Base-by-base conservation (phyloP, 331 rosid species). In the Pyracantha coccinea region DNA sequence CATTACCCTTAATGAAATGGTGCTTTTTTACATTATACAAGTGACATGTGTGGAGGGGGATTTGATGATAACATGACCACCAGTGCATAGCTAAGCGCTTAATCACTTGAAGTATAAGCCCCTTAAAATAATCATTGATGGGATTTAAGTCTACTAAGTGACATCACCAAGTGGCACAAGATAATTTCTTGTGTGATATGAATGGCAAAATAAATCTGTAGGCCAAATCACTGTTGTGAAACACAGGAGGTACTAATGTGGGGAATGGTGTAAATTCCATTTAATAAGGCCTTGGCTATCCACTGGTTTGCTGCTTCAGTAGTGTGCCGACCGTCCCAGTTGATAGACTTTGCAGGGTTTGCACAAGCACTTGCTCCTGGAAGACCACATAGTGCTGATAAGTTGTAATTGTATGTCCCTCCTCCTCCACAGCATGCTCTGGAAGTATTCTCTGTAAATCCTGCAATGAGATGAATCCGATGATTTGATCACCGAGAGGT, bases 391-490 rank as follows among this genome's bases (percentile, higher is more conserved):
- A 1, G 0, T 10, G 66, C 73, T 0, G 80, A 32, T 7, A 44
- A 71, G 55, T 82, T 82, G 82, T 3, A 78, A 70, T 82, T 82
- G 80, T 78, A 84, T 4, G 86, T 78, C 10, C 91, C 88, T 28
- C 79, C 88, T 27, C 82, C 76, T 78, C 91, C 91, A 70, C 91
- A 84, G 45, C 91, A 82, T 59, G 85, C 73, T 73, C 71, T 57
- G 3, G 54, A 20, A 72, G 33, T 52, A 60, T 67, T 68, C 28
- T 10, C 73, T 20, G 33, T 75, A 71, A 86, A 84, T 21, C 89
- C 93, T 88, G 78, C 4, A 17, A 67, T 7, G 32, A 60, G 8
- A 25, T 25, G 66, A 60, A 60, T 25, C 11, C 57, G 8, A 17
- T 16, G 57, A 19, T 16, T 2, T 2, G 20, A 52, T 52, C 7